Evolutionary conservation across 345 rosid species (phyloP), one percentile per base, ranked within the genome.

Genomic region (Chamaenerion angustifolium): DNA sequence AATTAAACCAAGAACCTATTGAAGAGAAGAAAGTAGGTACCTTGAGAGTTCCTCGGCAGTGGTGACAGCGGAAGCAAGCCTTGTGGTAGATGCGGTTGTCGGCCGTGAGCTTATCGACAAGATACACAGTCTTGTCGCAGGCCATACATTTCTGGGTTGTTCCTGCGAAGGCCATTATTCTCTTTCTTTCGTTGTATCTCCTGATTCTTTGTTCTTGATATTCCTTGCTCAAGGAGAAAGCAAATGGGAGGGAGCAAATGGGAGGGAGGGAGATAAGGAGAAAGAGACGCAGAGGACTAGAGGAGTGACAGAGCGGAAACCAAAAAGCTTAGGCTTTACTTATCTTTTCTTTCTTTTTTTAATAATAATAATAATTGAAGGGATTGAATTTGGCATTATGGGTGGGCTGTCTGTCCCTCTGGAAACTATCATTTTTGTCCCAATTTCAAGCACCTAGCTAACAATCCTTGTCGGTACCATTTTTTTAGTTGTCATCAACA

Each of bases 71-170:
- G 79, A 92, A 92, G 70, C 96, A 87, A 46, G 96, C 85, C 75
- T 84, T 84, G 74, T 92, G 96, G 64, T 78, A 92, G 23, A 77
- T 53, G 11, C 98, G 76, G 63, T 84, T 92, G 57, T 92, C 98
- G n/a, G 98, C 96, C 3, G 98, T 87, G 55, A 92, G 70, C 82
- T 87, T 84, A 57, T 92, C 98, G 8, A 92, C 98, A 17, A 87
- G 82, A 61, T 92, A 92, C 46, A 92, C 95, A 13, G 98, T 92
- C 76, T 87, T 92, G 64, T 82, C 96, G 56, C 98, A 87, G 16
- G 98, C 94, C 98, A 78, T 92, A 67, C 98, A 92, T 72, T 87
- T 92, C 82, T 92, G 96, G 56, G 85, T 87, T 58, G 96, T 92
- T 74, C 98, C 98, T 68, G 96, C 96, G 63, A 92, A 92, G 41